These are phyloP conservation scores for Rhodomyrtus psidioides DNA, from an alignment of 441 rosid species.

Conservation along the genomic window DNA sequence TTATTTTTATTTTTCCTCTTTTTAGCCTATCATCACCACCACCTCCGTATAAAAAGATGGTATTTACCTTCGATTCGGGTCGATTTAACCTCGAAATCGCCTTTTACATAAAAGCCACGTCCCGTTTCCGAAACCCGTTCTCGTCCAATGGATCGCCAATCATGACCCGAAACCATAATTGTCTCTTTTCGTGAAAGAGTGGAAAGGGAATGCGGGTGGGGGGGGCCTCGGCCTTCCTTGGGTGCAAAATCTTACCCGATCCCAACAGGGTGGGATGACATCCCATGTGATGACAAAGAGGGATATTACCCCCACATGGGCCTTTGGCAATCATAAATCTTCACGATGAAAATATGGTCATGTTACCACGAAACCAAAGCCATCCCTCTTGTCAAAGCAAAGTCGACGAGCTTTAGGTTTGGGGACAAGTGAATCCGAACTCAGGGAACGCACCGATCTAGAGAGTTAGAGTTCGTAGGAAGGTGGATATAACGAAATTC, in stretches of 20 bases:
- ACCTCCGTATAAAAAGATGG: not conserved
- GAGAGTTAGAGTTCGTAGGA: not conserved
- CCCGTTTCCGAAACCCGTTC: not conserved
- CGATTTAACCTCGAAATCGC: not conserved
- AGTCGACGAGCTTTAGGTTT: not conserved
- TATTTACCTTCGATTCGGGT: not conserved
- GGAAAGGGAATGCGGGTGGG: not conserved
- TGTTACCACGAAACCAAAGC: not conserved
- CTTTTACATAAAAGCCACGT: not conserved
- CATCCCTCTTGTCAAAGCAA: not conserved
- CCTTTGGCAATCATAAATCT: not conserved
- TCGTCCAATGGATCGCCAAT: not conserved
- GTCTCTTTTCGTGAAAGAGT: not conserved
- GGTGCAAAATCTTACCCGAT: not conserved
- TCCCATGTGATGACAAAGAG: not conserved
- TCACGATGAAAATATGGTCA: not conserved
- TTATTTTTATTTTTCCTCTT: not conserved
- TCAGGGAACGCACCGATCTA: not conserved
- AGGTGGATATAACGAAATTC: not conserved
- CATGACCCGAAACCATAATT: not conserved
- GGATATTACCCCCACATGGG: not conserved
- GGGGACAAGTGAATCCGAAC: not conserved
- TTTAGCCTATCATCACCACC: not conserved
- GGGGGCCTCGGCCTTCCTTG: not conserved
- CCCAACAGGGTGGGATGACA: not conserved